Evolutionary conservation across 192 early-diverging fungal genomes (phyloP), one percentile per base, ranked within the genome.

Genomic region (Chytriomyces confervae): DNA sequence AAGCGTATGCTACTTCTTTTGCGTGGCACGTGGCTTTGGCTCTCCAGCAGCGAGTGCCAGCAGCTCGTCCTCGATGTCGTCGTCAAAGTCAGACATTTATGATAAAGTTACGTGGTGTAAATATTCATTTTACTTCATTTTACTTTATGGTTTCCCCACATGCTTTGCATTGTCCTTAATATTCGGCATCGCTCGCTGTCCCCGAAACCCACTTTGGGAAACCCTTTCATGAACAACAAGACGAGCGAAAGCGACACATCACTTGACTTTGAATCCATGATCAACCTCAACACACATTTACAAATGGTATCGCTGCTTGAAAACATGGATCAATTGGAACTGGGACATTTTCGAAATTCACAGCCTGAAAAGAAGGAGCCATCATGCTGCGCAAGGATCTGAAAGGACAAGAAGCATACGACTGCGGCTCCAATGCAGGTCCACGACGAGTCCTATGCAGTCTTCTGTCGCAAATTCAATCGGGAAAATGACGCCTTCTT

Each of bases 301-400:
- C 53, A 67, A 27, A 77, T 77, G 65, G 62, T 76, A 18, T 69
- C 66, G 18, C 50, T 77, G 48, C 50, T 77, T 43, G 66, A 77
- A 23, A 69, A 77, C 0, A 49, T 77, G 48, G 66, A 69, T 43
- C 29, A 65, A 69, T 24, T 69, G 76, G 76, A 69, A 67, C 50
- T 67, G 66, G 65, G 66, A 67, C 5, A 73, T 69, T 10, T 69
- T 77, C 50, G 66, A 20, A 57, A 36, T 36, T 36, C 29, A 2
- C 29, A 36, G 29, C 29, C 29, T 36, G 29, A 36, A 36, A 36
- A 36, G 29, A 36, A 2, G 2, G 29, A 36, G 29, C 29, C 29
- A 2, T 36, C 29, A 36, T 36, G 29, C 2, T 36, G 29, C 29
- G 29, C 1, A 36, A 36, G 2, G 29, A 36, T 36, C 0, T 36